Conservation (phyloP, 257 asterid genomes). For the Osmanthus fragrans region DNA sequence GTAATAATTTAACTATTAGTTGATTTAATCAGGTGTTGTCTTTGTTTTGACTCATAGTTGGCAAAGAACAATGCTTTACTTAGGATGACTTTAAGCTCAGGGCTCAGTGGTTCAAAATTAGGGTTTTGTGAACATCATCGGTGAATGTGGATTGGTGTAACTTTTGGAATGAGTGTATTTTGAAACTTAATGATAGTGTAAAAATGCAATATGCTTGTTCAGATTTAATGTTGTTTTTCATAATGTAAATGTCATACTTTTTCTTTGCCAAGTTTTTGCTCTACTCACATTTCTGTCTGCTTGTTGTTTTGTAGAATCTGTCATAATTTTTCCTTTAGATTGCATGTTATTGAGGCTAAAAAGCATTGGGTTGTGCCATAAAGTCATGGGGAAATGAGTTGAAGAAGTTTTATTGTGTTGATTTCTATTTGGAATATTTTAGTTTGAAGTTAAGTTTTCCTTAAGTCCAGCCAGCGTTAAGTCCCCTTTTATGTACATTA, state of each 20-base stretch:
- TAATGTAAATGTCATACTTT: neutral
- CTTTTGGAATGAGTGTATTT: neutral
- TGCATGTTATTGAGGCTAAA: slow-evolving; percentile 5
- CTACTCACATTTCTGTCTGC: slow-evolving; percentile 17
- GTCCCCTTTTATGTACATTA: slow-evolving; percentile 7
- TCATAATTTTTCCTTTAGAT: slow-evolving; percentile 3
- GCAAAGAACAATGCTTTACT: slow-evolving; percentile 23
- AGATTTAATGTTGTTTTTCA: neutral
- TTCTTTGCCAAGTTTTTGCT: slow-evolving; percentile 10
- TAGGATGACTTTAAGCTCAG: slow-evolving; percentile 9
- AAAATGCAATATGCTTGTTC: neutral
- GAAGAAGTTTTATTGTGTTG: neutral
- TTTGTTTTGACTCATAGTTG: slow-evolving; percentile 16
- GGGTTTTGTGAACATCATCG: slow-evolving; percentile 35
- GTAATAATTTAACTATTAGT: slow-evolving; percentile 6
- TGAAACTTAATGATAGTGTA: neutral
- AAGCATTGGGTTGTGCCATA: slow-evolving; percentile 5
- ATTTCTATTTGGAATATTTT: slow-evolving; percentile 9
- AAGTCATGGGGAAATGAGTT: slow-evolving; percentile 14
- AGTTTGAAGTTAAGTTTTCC: slow-evolving; percentile 10
- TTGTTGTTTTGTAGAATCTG: slow-evolving; percentile 20
- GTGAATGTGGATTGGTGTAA: slow-evolving; percentile 4
- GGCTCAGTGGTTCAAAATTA: slow-evolving; percentile 25
- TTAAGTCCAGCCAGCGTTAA: neutral
- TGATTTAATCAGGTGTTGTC: slow-evolving; percentile 20